phyloP scores from a whole-genome alignment of 2,329 filamentous ascomycete genomes.

The Hypoxylon sp. region DNA sequence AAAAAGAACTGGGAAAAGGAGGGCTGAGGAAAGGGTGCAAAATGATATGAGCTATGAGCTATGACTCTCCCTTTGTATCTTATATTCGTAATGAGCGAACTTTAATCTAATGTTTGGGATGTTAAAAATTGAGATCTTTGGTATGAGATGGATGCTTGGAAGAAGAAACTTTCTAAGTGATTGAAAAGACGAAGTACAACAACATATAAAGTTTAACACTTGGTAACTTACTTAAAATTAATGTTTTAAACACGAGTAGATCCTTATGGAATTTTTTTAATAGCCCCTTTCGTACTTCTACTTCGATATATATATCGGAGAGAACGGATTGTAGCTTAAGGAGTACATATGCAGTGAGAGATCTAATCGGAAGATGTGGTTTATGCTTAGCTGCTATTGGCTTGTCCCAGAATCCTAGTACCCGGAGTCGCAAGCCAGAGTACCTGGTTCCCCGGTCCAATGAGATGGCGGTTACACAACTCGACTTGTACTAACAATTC shows the following conservation, averaged over 20 bases:
- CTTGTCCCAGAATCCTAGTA: slow-evolving; percentile 14
- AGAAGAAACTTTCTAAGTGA: background rate
- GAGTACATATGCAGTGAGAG: background rate
- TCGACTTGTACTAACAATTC: background rate
- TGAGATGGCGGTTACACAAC: slow-evolving; percentile 3
- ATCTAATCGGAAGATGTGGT: slow-evolving; percentile 26
- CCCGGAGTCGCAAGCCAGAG: slow-evolving; percentile 7
- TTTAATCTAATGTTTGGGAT: slow-evolving; percentile 25
- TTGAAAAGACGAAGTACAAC: background rate
- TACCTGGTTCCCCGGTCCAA: slow-evolving; percentile 16
- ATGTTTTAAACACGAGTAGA: background rate
- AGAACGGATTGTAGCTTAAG: slow-evolving; percentile 11
- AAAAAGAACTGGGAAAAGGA: slow-evolving; percentile 16
- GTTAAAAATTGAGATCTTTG: background rate
- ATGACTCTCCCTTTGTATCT: slow-evolving; percentile 21
- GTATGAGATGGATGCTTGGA: background rate
- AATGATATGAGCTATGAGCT: slow-evolving; percentile 34
- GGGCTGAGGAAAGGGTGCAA: slow-evolving; percentile 14
- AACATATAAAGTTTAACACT: background rate
- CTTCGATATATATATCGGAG: slow-evolving; percentile 12
- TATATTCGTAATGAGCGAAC: slow-evolving; percentile 18
- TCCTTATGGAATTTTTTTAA: background rate
- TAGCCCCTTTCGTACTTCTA: background rate
- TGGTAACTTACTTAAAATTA: background rate
- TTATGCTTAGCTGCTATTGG: slow-evolving; percentile 16